These are phyloP conservation scores for Dictyostelium intermedium DNA, from an alignment of 78 protist genomes.

Conservation along the genomic window DNA sequence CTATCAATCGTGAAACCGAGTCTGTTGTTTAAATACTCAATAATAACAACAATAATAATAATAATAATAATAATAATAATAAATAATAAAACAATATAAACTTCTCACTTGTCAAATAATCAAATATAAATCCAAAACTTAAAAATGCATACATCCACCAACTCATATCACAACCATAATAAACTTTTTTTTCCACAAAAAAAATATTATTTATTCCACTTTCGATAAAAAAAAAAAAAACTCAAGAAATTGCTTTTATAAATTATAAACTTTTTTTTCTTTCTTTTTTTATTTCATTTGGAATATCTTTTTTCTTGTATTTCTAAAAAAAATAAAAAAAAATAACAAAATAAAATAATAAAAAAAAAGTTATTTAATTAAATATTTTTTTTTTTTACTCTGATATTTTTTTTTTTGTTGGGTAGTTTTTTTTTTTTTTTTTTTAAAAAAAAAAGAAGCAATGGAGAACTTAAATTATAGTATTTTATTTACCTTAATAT, in stretches of 20 bases:
- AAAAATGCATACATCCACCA: background rate
- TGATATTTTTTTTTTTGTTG: no score
- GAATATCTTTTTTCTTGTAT: no score
- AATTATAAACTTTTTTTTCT: background rate
- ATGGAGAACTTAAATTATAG: background rate
- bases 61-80: background rate
- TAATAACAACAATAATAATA: background rate
- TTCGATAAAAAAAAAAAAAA: background rate
- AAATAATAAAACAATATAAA: no score
- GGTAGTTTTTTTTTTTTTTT: no score
- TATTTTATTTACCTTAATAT: background rate
- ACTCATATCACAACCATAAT: background rate
- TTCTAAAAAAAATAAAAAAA: no score
- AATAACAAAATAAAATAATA: no score
- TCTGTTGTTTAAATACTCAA: constrained; percentile 3
- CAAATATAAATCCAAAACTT: background rate
- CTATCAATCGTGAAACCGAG: constrained; percentile 33
- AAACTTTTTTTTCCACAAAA: background rate
- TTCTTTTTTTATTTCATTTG: no score
- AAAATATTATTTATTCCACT: background rate
- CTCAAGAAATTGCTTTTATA: background rate
- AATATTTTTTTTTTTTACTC: no score
- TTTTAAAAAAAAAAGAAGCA: no score
- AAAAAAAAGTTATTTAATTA: no score
- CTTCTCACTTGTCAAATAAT: background rate